A percentile compares a stretch with the other conserved stretches of the same genome.
Evolutionary conservation across 139 green algal genomes (phyloP).

Genomic region (Gonium pectorale): DNA sequence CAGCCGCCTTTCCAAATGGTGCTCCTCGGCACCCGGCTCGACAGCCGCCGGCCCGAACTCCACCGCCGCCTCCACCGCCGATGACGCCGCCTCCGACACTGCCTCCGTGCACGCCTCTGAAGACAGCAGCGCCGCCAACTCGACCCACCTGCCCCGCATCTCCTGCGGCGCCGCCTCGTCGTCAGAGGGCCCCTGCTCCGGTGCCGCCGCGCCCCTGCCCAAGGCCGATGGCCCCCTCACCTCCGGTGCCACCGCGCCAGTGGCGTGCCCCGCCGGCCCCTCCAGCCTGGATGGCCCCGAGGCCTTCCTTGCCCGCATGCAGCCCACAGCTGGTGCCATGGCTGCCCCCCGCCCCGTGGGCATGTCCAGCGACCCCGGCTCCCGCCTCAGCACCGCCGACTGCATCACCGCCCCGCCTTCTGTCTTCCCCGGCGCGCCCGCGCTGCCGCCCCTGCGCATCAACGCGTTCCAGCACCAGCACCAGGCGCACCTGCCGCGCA

Average conservation of each 20-base stretch:
- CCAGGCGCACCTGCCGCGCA: neutral
- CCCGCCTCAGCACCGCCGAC: neutral
- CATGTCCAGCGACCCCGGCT: slow-evolving; percentile 23
- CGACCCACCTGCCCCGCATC: too few relatives aligned
- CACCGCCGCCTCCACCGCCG: neutral
- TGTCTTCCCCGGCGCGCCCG: slow-evolving; percentile 11
- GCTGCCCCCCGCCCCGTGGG: too few relatives aligned
- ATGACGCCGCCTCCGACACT: slow-evolving; percentile 27
- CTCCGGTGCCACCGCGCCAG: too few relatives aligned
- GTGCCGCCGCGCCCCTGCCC: too few relatives aligned
- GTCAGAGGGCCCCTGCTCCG: too few relatives aligned
- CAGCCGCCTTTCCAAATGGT: slow-evolving; percentile 27
- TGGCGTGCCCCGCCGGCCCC: too few relatives aligned
- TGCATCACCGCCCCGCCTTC: neutral
- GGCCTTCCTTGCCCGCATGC: too few relatives aligned
- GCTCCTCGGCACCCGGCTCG: neutral
- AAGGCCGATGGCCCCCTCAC: too few relatives aligned
- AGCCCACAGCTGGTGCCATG: too few relatives aligned
- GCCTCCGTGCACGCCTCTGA: slow-evolving; percentile 34
- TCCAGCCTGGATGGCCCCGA: too few relatives aligned
- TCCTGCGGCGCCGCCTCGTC: too few relatives aligned
- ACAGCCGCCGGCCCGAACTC: neutral
- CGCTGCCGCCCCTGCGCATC: slow-evolving; percentile 15
- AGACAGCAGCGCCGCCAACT: slow-evolving; percentile 29
- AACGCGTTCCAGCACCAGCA: neutral